Percentiles rank a stretch among this genome's conserved stretches.
Conservation (phyloP, 768 basidiomycete species). For the Leccinum pellstonianum region DNA sequence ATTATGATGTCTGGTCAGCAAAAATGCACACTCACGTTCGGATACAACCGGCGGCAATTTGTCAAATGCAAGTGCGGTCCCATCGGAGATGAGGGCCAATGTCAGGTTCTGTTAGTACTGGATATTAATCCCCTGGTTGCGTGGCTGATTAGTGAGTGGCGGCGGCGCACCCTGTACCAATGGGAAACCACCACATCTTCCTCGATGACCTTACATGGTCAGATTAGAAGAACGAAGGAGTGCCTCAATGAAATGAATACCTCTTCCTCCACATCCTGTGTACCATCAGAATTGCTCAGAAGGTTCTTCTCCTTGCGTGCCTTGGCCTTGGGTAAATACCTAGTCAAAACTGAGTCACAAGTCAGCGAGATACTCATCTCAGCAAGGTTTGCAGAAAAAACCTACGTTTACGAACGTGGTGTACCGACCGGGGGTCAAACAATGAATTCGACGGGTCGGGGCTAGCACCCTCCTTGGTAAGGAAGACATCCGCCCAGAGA, state of each 20-base stretch:
- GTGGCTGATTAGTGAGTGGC: not conserved
- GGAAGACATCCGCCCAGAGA: constrained; percentile 80
- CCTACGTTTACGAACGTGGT: constrained; percentile 76
- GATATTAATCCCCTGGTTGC: constrained; percentile 5
- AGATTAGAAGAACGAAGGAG: constrained; percentile 13
- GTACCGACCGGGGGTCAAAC: constrained; percentile 58
- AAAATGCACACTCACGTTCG: constrained; percentile 51
- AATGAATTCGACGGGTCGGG: constrained; percentile 57
- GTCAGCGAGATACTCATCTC: constrained; percentile 3
- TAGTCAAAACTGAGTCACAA: constrained; percentile 65
- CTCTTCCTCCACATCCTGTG: constrained; percentile 47
- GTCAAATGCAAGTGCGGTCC: constrained; percentile 48
- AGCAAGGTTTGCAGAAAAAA: not conserved
- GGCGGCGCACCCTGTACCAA: constrained; percentile 67
- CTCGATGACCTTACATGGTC: constrained; percentile 31
- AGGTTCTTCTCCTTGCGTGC: constrained; percentile 83
- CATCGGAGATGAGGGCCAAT: constrained; percentile 78
- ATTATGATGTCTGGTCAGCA: not conserved
- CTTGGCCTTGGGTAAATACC: constrained; percentile 74
- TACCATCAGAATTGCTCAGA: constrained; percentile 43
- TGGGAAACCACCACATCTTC: constrained; percentile 71
- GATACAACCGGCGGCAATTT: constrained; percentile 57
- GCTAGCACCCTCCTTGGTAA: constrained; percentile 62
- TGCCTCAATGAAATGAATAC: constrained; percentile 30
- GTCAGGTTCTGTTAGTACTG: constrained; percentile 68